Conservation (phyloP, 345 rosid species). For the Ricinus communis region DNA sequence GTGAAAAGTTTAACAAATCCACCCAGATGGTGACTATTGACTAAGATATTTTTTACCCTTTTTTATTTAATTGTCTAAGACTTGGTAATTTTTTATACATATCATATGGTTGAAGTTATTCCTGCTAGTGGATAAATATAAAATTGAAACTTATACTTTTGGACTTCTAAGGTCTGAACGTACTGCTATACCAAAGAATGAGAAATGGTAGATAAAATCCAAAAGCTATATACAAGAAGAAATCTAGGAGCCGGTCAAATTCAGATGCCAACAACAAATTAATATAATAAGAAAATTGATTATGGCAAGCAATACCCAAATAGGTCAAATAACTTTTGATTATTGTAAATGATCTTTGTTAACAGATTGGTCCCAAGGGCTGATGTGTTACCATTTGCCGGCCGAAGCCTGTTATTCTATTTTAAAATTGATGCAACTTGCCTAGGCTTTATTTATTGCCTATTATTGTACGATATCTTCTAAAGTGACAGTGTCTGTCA, state of each 20-base stretch:
- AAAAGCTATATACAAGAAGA: background rate
- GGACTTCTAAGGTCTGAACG: background rate
- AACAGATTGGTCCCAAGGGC: too few species aligned
- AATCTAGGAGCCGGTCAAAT: conserved; percentile 7
- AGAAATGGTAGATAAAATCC: conserved; percentile 1
- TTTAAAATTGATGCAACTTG: background rate
- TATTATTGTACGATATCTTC: background rate
- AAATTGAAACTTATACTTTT: background rate
- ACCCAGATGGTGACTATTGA: background rate
- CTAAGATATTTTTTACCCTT: background rate
- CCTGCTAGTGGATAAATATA: too few species aligned
- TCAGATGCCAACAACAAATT: conserved; percentile 4
- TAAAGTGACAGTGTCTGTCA: background rate
- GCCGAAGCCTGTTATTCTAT: conserved; percentile 13
- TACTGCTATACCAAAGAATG: background rate
- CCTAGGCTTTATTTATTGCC: background rate
- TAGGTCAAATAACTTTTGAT: too few species aligned
- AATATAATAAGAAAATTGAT: background rate
- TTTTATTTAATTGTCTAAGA: too few species aligned
- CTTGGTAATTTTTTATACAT: too few species aligned
- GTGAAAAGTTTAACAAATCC: background rate
- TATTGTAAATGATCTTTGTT: too few species aligned
- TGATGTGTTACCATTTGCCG: conserved; percentile 14
- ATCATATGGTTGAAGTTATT: too few species aligned
- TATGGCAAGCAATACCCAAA: background rate